These are phyloP conservation scores for Tylopilus cervinicoccineus DNA, from an alignment of 768 basidiomycete species.

Conservation along the genomic window DNA sequence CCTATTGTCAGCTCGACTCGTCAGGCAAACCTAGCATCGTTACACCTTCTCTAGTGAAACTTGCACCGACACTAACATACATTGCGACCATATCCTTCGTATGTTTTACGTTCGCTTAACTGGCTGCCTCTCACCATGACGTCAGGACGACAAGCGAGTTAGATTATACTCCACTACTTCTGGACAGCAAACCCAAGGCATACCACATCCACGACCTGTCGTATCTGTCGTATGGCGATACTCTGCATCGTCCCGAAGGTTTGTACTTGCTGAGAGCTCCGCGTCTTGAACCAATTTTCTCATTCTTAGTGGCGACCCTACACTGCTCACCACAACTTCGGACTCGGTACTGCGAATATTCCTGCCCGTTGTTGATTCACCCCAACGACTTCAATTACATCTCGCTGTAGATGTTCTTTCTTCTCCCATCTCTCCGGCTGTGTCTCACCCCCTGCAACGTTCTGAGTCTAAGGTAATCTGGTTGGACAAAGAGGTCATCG, in stretches of 20 bases:
- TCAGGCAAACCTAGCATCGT: constrained; percentile 36
- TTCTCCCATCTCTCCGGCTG: constrained; percentile 44
- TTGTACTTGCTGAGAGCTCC: constrained; percentile 25
- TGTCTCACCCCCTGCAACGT: constrained; percentile 24
- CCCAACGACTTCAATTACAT: constrained; percentile 81
- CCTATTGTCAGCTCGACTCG: constrained; percentile 11
- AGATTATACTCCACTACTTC: constrained; percentile 71
- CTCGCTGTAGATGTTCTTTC: constrained; percentile 69
- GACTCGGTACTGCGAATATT: constrained; percentile 84
- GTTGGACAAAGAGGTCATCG: constrained; percentile 62
- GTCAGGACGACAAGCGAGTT: constrained; percentile 54
- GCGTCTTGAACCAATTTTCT: constrained; percentile 2
- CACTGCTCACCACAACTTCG: constrained; percentile 79
- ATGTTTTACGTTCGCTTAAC: constrained; percentile 18
- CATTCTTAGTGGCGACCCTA: constrained; percentile 59
- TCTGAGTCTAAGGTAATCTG: constrained; percentile 57
- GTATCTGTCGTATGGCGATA: constrained; percentile 69
- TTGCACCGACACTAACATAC: constrained; percentile 75
- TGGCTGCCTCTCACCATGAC: constrained; percentile 5
- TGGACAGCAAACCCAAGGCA: constrained; percentile 60
- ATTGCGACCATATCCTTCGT: constrained; percentile 65
- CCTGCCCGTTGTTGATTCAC: constrained; percentile 82
- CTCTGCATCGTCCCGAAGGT: constrained; percentile 64
- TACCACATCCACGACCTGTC: constrained; percentile 73
- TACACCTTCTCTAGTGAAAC: constrained; percentile 50